Evolutionary conservation across 2,329 filamentous ascomycete species (phyloP), one percentile per base, ranked within the genome.

Genomic region (Sclerotinia borealis): DNA sequence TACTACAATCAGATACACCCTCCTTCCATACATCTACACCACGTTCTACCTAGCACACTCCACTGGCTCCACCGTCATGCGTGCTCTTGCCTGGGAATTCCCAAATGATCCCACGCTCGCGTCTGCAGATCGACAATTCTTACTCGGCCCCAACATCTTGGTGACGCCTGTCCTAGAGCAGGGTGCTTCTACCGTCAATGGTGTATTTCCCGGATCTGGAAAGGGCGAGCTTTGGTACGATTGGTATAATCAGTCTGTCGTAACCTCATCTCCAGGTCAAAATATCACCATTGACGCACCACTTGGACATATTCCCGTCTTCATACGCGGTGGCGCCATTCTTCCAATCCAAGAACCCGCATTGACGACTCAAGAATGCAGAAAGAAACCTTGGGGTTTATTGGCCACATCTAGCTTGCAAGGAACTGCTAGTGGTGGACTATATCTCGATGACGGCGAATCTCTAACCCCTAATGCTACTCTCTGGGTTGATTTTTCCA

Each of bases 381-480:
- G 89, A 41, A 78, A 80, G 55, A 89, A 84, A 54, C 81, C 85
- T 0, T 93, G 89, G 87, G 83, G 83, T 9, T 68, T 93, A 47
- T 77, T 92, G 11, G 83, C 85, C 1, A 86, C 88, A 2, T 80
- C 90, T 1, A 79, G 82, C 66, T 69, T 72, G 1, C 70, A 80
- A 19, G 85, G 85, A 0, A 73, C 75, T 1, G 89, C 90, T 0
- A 76, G 70, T 2, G 90, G 90, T 0, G 74, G 77, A 22, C 74
- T 93, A 36, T 92, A 93, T 71, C 72, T 92, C 9, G 90, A 93
- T 69, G 90, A 93, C 68, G 90, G 90, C 1, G 87, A 88, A 75
- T 89, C 85, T 62, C 64, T 91, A 9, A 70, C 75, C 39, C 87
- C 83, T 0, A 77, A 81, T 15, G 77, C 79, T 0, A 86, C 81